A percentile compares a stretch with the other conserved stretches of the same genome.
Conservation (phyloP, 2,329 filamentous ascomycete species). For the Ophiostoma triangulosporum region DNA sequence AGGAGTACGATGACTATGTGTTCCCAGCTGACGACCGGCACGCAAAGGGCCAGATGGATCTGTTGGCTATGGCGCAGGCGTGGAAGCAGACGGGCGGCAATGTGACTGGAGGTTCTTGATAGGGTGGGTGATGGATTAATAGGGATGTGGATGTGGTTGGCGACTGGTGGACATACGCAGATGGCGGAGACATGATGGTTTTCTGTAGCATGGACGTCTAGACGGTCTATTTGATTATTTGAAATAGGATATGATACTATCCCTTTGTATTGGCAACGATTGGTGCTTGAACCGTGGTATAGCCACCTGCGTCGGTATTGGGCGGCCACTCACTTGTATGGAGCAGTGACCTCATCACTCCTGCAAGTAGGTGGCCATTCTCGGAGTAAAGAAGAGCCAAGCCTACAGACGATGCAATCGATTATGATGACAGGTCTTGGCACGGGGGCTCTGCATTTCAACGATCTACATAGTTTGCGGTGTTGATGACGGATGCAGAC, state of each 20-base stretch:
- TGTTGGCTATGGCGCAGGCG: constrained; percentile 72
- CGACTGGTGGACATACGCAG: too few relatives aligned
- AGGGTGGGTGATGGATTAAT: too few relatives aligned
- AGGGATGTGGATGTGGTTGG: not conserved
- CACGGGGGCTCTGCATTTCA: not conserved
- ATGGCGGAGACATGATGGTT: too few relatives aligned
- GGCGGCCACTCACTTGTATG: not conserved
- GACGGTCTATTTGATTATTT: not conserved
- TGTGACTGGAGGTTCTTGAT: constrained; percentile 1
- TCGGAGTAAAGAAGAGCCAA: not conserved
- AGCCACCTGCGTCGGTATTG: not conserved
- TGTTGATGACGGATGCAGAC: too few relatives aligned
- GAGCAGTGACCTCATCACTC: not conserved
- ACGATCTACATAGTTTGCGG: not conserved
- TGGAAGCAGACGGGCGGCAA: constrained; percentile 56
- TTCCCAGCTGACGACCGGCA: constrained; percentile 92
- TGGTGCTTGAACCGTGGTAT: not conserved
- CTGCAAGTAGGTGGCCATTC: not conserved
- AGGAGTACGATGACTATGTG: constrained; percentile 94
- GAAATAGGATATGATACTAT: too few relatives aligned
- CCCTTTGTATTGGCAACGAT: too few relatives aligned
- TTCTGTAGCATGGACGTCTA: not conserved
- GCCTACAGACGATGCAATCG: constrained; percentile 4
- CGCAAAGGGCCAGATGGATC: constrained; percentile 66
- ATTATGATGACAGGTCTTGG: constrained; percentile 4